Evolutionary conservation across 805 yeast species (phyloP).

Genomic region (Sporopachydermia lactativora): DNA sequence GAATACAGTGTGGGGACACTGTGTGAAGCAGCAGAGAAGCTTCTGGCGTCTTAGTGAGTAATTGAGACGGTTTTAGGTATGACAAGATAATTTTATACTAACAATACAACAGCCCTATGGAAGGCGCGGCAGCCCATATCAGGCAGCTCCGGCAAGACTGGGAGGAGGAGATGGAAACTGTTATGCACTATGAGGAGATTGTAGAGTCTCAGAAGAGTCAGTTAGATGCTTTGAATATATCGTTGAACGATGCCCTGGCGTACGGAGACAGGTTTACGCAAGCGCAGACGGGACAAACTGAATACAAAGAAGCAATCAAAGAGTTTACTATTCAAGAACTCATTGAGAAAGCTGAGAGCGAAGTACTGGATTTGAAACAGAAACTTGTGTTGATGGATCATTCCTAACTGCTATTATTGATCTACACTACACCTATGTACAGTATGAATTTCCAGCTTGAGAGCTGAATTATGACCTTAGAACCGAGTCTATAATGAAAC

Average conservation of each 20-base stretch:
- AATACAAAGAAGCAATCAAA: constrained; percentile 4
- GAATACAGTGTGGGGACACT: constrained; percentile 27
- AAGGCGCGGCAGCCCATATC: constrained; percentile 21
- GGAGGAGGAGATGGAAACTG: constrained; percentile 23
- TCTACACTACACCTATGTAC: not conserved
- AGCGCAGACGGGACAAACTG: constrained; percentile 14
- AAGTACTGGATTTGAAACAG: constrained; percentile 28
- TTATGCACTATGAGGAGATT: constrained; percentile 27
- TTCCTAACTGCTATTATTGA: too few species aligned
- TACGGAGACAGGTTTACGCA: constrained; percentile 7
- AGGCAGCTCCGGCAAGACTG: constrained; percentile 19
- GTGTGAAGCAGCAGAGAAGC: constrained; percentile 27
- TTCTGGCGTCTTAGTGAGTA: constrained; percentile 19
- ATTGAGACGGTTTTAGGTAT: constrained; percentile 2
- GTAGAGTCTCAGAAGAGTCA: constrained; percentile 30
- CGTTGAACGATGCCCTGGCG: constrained; percentile 13
- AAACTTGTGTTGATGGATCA: constrained; percentile 14
- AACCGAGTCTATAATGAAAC: too few species aligned
- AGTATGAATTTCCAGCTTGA: too few species aligned
- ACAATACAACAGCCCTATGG: constrained; percentile 23
- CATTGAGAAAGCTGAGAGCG: constrained; percentile 31
- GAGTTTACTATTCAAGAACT: constrained; percentile 19
- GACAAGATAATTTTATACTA: constrained; percentile 6
- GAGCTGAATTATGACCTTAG: too few species aligned
- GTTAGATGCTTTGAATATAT: constrained; percentile 22